Evolutionary conservation across 345 rosid species (phyloP).

Genomic region (Zanthoxylum bungeanum): DNA sequence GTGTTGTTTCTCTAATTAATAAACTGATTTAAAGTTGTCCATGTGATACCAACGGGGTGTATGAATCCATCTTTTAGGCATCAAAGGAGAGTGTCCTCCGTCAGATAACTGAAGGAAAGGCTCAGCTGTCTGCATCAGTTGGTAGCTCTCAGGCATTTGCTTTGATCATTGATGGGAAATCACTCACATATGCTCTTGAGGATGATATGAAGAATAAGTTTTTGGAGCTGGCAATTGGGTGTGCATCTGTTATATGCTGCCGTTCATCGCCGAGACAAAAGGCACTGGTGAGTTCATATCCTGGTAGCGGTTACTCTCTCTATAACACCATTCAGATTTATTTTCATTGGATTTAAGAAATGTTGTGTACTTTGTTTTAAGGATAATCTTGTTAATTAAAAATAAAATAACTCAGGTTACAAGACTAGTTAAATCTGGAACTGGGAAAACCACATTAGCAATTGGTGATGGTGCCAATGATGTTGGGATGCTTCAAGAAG

Average conservation of each 20-base stretch:
- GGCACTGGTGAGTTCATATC: conserved; percentile 65
- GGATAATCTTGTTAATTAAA: conserved; percentile 11
- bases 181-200: conserved; percentile 85
- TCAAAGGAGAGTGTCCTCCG: conserved; percentile 57
- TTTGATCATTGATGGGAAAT: conserved; percentile 89
- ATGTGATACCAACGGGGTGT: conserved; percentile 5
- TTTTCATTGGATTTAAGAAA: not conserved
- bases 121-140: conserved; percentile 42
- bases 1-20: too few relatives aligned
- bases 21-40: not conserved
- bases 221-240: conserved; percentile 71
- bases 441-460: conserved; percentile 76
- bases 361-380: conserved; percentile 2
- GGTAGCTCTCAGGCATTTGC: conserved; percentile 68
- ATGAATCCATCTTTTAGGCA: conserved; percentile 44
- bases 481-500: conserved; percentile 99
- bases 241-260: conserved; percentile 96
- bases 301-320: not conserved
- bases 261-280: conserved; percentile 98
- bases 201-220: conserved; percentile 63
- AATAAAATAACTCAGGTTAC: conserved; percentile 58
- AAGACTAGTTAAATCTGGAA: conserved; percentile 79
- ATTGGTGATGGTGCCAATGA: conserved; percentile 99
- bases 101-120: conserved; percentile 67
- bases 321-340: not conserved